Evolutionary conservation across 2,329 filamentous ascomycete genomes (phyloP), one percentile per base, ranked within the genome.

Genomic region (Stagonosporopsis rhizophila): DNA sequence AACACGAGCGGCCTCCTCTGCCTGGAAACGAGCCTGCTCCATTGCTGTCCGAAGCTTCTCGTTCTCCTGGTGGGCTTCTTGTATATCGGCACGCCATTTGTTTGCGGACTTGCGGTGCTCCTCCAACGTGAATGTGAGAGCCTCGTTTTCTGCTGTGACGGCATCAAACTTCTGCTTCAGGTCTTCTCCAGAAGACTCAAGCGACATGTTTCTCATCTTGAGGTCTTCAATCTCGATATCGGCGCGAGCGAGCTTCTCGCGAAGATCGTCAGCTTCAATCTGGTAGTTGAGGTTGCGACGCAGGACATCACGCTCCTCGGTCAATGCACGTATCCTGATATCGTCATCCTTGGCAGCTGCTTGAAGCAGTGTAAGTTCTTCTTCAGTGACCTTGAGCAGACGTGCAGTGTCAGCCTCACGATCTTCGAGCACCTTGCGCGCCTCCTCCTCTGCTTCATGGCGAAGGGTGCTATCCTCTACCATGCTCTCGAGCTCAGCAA

Each of bases 1-100:
- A 56, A 96, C 85, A 61, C 89, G 87, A 70, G 93, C 87, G 69
- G 92, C 94, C 78, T 96, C 93, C 69, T 95, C 88, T 38, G 95
- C 85, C 71, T 96, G 92, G 41, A 85, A 85, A 59, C 88, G 87
- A 52, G 96, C 82, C 20, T 87, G 88, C 59, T 88, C 86, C 55
- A 96, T 86, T 27, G 88, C 87, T 71, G 85, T 87, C 65, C 88
- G 87, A 53, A 97, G 81, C 62, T 89, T 88, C 74, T 89, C 91
- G 65, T 91, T 66, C 52, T 76, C 73, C 40, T 73, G 68, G 41
- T 73, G 64, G 42, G 81, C 81, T 28, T 82, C 78, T 44, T 88
- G 83, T 9, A 86, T 79, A 56, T 88, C 83, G 40, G 81, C 77
- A 41, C 83, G 83, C 80, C 85, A 86, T 62, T 84, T 83, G 62